phyloP scores from a whole-genome alignment of 176 grass and related monocot species.

The Stipa capillata region DNA sequence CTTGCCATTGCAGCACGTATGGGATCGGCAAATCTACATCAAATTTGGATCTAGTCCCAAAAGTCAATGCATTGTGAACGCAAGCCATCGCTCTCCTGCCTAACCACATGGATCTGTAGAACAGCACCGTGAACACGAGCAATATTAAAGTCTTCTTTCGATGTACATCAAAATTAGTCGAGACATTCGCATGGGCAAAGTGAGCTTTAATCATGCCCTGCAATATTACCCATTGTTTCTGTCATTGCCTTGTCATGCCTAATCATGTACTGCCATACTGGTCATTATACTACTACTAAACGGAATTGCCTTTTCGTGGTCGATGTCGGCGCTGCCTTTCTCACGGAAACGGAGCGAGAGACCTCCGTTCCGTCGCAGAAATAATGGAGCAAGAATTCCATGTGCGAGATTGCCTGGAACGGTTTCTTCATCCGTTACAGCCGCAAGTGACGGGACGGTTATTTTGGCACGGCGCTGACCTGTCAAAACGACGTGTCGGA shows the following conservation, averaged over 20 bases:
- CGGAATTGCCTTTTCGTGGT: no score
- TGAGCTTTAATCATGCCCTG: conserved; percentile 13
- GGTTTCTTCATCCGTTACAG: no score
- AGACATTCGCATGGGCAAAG: not conserved
- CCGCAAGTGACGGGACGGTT: not conserved
- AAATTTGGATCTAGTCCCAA: not conserved
- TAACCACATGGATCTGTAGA: conserved; percentile 16
- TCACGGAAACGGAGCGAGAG: no score
- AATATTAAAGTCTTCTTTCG: conserved; percentile 1
- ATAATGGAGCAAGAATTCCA: no score
- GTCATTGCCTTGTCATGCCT: not conserved
- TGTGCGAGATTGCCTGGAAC: no score
- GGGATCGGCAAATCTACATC: not conserved
- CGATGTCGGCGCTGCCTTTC: no score
- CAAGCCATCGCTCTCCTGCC: not conserved
- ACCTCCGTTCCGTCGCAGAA: no score
- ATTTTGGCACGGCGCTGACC: not conserved
- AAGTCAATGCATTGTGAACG: not conserved
- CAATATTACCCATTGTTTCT: not conserved
- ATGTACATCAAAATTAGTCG: not conserved
- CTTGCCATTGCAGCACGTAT: no score
- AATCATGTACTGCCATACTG: no score
- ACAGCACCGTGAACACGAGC: not conserved
- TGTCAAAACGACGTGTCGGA: no score
- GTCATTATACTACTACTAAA: no score